Conservation (phyloP, 495 filamentous ascomycete species). For the Annulohypoxylon nitens region DNA sequence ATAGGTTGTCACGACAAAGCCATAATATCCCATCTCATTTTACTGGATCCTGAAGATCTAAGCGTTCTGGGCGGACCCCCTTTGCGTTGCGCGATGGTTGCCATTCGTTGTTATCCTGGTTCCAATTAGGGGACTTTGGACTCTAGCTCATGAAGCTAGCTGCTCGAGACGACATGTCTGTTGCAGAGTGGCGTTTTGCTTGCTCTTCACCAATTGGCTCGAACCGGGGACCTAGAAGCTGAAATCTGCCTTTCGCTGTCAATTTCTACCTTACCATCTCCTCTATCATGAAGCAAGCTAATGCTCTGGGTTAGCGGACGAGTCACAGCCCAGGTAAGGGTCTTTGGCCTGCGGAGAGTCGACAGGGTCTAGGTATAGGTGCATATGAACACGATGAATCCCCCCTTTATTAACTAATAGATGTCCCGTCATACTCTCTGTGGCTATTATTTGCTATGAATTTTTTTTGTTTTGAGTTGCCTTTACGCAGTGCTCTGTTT, state of each 20-base stretch:
- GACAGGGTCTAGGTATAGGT: background rate
- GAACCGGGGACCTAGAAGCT: conserved; percentile 3
- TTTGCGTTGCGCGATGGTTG: background rate
- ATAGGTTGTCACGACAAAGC: conserved; percentile 12
- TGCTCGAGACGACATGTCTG: background rate
- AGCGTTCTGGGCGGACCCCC: conserved; percentile 7
- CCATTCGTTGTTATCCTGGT: conserved; percentile 17
- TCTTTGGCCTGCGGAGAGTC: conserved; percentile 5
- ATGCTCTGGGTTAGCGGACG: conserved; percentile 9
- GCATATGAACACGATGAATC: conserved; percentile 22
- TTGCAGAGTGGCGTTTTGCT: conserved; percentile 22
- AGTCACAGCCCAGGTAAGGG: conserved; percentile 6
- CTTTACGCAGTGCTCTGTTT: background rate
- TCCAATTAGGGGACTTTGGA: conserved; percentile 16
- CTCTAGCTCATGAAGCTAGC: background rate
- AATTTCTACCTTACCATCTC: background rate
- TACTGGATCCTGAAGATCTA: conserved; percentile 8
- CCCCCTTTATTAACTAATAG: conserved; percentile 6
- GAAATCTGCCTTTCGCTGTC: conserved; percentile 29
- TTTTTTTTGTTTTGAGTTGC: background rate
- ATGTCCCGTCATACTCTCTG: background rate
- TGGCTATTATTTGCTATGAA: background rate
- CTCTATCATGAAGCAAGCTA: conserved; percentile 30
- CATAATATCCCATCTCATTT: conserved; percentile 11
- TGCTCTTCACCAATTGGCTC: conserved; percentile 21